phyloP scores from a whole-genome alignment of 495 filamentous ascomycete species.

The Aspergillus cristatus region DNA sequence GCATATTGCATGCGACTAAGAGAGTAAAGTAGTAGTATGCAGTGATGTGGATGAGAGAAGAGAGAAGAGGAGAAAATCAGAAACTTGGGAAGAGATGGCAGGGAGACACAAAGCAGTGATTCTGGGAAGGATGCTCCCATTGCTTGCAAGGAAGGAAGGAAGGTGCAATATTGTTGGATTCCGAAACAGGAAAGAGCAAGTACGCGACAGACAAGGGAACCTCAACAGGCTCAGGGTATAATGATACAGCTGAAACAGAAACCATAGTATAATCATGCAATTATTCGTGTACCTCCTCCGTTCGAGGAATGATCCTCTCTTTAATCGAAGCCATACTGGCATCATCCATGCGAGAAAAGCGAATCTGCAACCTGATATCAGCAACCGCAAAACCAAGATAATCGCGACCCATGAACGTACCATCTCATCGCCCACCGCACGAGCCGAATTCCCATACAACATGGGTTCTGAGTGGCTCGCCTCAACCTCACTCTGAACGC shows the following conservation, averaged over 20 bases:
- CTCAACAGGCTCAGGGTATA: conserved; percentile 13
- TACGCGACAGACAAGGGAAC: not conserved
- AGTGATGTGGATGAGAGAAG: not conserved
- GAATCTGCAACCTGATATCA: conserved; percentile 43
- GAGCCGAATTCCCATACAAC: conserved; percentile 54
- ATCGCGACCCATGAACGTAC: conserved; percentile 31
- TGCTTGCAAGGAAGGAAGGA: no score
- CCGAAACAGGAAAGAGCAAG: not conserved
- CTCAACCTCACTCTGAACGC: conserved; percentile 67
- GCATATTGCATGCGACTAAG: conserved; percentile 18
- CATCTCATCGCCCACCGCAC: conserved; percentile 55
- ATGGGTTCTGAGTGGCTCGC: conserved; percentile 68
- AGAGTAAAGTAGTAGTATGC: no score
- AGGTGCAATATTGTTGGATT: no score
- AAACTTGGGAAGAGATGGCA: no score
- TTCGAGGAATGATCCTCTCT: conserved; percentile 47
- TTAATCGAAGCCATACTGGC: conserved; percentile 49
- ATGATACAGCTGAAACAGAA: conserved; percentile 4
- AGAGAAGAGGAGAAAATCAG: conserved; percentile 3
- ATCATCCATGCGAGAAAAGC: conserved; percentile 57
- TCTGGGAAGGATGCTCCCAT: no score
- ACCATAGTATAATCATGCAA: no score
- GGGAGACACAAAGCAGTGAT: not conserved
- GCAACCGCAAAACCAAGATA: no score
- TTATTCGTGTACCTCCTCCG: conserved; percentile 27